These are phyloP conservation scores for Paulinella micropora DNA, from an alignment of 78 protist species.

Conservation along the genomic window DNA sequence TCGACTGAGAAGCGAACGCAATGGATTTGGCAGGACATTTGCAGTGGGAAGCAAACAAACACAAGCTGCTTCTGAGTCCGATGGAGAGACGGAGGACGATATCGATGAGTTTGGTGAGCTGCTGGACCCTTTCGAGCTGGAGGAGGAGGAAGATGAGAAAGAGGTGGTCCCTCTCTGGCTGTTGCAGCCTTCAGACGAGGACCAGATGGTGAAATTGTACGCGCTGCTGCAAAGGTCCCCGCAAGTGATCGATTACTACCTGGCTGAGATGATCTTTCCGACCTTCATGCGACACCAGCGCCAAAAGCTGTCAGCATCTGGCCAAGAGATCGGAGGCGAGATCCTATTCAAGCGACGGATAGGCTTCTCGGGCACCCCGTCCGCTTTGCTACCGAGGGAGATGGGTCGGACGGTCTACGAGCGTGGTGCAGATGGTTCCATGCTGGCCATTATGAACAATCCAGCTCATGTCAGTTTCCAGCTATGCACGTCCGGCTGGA, in stretches of 20 bases:
- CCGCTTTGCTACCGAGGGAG: slow-evolving; percentile 23
- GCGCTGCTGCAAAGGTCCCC: slow-evolving; percentile 16
- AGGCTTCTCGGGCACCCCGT: slow-evolving; percentile 47
- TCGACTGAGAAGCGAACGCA: background rate
- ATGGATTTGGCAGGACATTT: no score
- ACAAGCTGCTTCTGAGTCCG: background rate
- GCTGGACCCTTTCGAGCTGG: background rate
- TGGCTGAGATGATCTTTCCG: slow-evolving; percentile 29
- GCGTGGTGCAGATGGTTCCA: slow-evolving; percentile 23
- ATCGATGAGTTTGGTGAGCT: background rate
- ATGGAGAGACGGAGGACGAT: background rate
- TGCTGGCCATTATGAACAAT: slow-evolving; percentile 11
- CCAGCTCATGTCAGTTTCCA: slow-evolving; percentile 3
- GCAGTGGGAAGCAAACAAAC: background rate
- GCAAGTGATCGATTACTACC: slow-evolving; percentile 21
- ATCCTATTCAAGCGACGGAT: slow-evolving; percentile 24
- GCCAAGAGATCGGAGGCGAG: slow-evolving; percentile 35
- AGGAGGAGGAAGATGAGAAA: background rate
- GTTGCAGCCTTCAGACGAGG: slow-evolving; percentile 11
- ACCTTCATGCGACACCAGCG: background rate
- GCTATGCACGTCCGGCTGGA: background rate
- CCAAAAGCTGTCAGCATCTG: slow-evolving; percentile 31
- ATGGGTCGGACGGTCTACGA: slow-evolving; percentile 35
- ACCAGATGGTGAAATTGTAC: slow-evolving; percentile 19
- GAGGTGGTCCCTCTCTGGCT: slow-evolving; percentile 8